Base-by-base conservation (phyloP, 2,329 filamentous ascomycete species). In the Alternaria viburni region DNA sequence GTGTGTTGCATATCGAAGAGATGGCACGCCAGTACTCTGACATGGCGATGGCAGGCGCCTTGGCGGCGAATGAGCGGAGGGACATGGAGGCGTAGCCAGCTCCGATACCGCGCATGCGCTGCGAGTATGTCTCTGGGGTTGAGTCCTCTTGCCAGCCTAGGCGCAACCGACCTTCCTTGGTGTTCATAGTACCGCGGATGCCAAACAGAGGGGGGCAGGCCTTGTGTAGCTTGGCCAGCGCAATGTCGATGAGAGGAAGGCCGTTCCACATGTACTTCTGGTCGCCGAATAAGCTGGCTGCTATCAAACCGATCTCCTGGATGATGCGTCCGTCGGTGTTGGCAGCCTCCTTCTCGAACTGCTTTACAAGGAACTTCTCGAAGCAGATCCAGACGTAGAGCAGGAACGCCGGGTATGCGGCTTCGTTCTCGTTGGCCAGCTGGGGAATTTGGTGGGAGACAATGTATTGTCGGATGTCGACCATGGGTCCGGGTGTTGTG, bases 201-300 rank as follows among this genome's bases (percentile, higher is more conserved):
- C 95, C 95, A 77, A 96, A 98, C 0, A 99, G 83, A 2, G 93
- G 90, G 0, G 96, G 95, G 72, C 93, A 97, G 4, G 88, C 85
- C 15, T 91, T 85, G 63, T 93, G 89, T 73, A 92, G 91, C 79
- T 98, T 97, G 58, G 94, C 90, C 73, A 97, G 90, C 28, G 98
- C 84, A 62, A 98, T 92, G 75, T 96, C 92, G 56, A 93, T 90
- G 61, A 97, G 84, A 1, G 90, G 86, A 51, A 86, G 81, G 9
- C 88, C 90, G 54, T 89, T 86, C 85, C 89, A 91, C 57, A 86
- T 83, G 74, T 92, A 91, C 15, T 88, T 85, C 17, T 87, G 84
- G 56, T 87, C 85, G 1, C 91, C 90, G 76, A 96, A 95, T 28
- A 96, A 86, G 67, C 90, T 88, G 7, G 90, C 91, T 1, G 90